Conservation (phyloP, 768 basidiomycete species). For the Collybiopsis luxurians region DNA sequence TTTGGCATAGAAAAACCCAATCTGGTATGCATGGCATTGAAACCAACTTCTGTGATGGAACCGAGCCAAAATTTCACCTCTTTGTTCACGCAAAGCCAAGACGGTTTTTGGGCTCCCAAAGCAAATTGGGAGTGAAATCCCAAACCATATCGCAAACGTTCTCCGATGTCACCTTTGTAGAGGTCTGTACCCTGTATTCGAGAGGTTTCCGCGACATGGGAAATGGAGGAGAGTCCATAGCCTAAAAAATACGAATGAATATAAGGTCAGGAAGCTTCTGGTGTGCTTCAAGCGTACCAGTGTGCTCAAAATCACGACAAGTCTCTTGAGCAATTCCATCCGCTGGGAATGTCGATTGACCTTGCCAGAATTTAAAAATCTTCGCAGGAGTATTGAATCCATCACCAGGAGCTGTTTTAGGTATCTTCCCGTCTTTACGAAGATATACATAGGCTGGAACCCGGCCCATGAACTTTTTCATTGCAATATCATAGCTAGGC, state of each 20-base stretch:
- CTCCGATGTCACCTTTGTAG: conserved; percentile 6
- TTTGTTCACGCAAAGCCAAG: conserved; percentile 7
- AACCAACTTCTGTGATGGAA: conserved; percentile 7
- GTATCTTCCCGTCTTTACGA: conserved; percentile 1
- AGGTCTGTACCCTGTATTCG: conserved; percentile 9
- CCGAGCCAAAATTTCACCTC: neutral
- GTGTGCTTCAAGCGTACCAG: neutral
- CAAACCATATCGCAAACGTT: conserved; percentile 2
- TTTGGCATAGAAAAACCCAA: conserved; percentile 6
- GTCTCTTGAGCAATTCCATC: conserved; percentile 10
- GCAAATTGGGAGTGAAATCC: conserved; percentile 5
- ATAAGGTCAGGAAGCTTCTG: neutral
- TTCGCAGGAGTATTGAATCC: neutral
- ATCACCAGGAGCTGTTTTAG: conserved; percentile 8
- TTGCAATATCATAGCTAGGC: conserved; percentile 8
- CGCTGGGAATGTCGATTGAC: conserved; percentile 1
- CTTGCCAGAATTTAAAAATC: conserved; percentile 5
- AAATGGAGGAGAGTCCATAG: conserved; percentile 7
- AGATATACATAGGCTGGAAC: conserved; percentile 5
- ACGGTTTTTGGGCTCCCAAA: conserved; percentile 1
- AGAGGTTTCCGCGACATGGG: conserved; percentile 7
- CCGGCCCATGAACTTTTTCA: conserved; percentile 9
- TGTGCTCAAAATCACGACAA: conserved; percentile 9
- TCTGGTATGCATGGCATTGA: conserved; percentile 7
- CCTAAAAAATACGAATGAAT: neutral